Base-by-base conservation (phyloP, 495 filamentous ascomycete species). In the Penicillium daleae region DNA sequence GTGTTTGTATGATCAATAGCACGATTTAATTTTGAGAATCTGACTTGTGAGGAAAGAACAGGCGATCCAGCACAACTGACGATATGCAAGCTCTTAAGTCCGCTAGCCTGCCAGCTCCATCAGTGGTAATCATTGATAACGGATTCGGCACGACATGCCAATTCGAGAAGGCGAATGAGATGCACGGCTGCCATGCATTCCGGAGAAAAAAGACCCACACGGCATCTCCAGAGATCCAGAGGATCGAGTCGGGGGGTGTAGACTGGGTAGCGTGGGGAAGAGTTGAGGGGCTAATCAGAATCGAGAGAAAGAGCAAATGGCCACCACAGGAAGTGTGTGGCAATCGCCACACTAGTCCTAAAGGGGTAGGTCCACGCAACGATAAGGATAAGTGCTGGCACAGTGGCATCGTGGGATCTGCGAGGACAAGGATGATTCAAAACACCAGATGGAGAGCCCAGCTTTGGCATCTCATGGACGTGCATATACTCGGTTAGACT, bases 301-400 rank as follows among this genome's bases (percentile, higher is more conserved):
- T 39, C 35, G n/a, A n/a, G n/a, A n/a, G n/a, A n/a, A n/a, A n/a
- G n/a, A n/a, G n/a, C n/a, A 39, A 39, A 15, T 44, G 40, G 40
- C 40, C 19, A 44, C 40, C 8, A 9, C 40, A 10, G 10, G 19
- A 7, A 17, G 33, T 35, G 12, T 39, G 37, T 8, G n/a, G n/a
- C 46, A 1, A 3, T 8, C 27, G n/a, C 26, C 12, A 12, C 59
- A 32, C 67, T 64, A 72, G 27, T 1, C 67, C 64, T 21, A 57
- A 64, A 56, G 6, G 24, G 56, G 70, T 26, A 72, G 66, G 67
- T 72, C 65, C 67, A 72, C 32, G 53, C 70, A 59, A 61, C 37
- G 46, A 50, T 50, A 21, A 27, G 33, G 29, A 29, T 50, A 46
- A 46, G 8, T 22, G 9, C 7, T 7, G 46, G 22, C 46, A 12